These are phyloP conservation scores for Batkoa obscura DNA, from an alignment of 371 early-diverging fungal species.

Conservation along the genomic window DNA sequence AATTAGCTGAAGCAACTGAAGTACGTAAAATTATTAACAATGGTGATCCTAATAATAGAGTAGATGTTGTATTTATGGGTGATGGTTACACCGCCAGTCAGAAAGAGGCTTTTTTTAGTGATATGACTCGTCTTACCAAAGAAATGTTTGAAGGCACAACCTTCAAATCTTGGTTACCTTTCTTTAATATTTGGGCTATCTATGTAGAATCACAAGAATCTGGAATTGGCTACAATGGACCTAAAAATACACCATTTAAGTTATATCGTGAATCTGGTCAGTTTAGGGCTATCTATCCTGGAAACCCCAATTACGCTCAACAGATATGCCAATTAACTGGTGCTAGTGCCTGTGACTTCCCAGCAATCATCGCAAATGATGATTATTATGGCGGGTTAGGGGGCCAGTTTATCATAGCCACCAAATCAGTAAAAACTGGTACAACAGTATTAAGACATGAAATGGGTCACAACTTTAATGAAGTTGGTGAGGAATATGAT, in stretches of 20 bases:
- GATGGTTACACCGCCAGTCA: conserved; percentile 31
- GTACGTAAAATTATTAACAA: conserved; percentile 11
- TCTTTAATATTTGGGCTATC: conserved; percentile 35
- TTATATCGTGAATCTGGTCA: conserved; percentile 38
- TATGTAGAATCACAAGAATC: conserved; percentile 21
- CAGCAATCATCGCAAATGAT: conserved; percentile 31
- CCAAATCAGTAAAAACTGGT: conserved; percentile 24
- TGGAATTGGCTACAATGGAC: conserved; percentile 29
- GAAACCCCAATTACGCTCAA: conserved; percentile 1
- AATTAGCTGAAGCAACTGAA: too few relatives aligned
- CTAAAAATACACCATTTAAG: conserved; percentile 27
- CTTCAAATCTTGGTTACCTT: conserved; percentile 23
- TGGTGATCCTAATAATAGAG: conserved; percentile 26
- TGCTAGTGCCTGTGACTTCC: conserved; percentile 22
- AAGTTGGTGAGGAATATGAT: conserved; percentile 34
- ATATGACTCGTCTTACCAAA: conserved; percentile 26
- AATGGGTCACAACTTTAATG: conserved; percentile 28
- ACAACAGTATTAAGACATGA: conserved; percentile 33
- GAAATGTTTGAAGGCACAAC: conserved; percentile 33
- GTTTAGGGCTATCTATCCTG: conserved; percentile 28
- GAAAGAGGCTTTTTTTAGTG: conserved; percentile 22
- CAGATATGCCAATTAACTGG: not conserved
- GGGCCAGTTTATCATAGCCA: conserved; percentile 39
- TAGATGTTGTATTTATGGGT: conserved; percentile 37
- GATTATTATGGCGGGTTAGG: conserved; percentile 36